phyloP scores from a whole-genome alignment of 805 yeast species.

The Vanderwaltozyma polyspora region DNA sequence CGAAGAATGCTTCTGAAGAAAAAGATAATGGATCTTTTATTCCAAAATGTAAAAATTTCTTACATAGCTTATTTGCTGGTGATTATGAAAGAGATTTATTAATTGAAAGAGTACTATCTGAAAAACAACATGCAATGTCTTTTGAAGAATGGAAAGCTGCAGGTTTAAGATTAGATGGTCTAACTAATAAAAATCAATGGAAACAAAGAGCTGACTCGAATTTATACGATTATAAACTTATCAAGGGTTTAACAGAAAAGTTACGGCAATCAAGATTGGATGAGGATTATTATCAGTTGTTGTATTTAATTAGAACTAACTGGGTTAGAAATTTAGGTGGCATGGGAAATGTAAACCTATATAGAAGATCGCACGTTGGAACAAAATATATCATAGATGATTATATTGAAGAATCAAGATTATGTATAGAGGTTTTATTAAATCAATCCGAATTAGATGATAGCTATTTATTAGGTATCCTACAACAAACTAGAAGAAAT shows the following conservation, averaged over 20 bases:
- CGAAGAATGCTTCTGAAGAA: neutral
- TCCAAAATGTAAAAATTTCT: conserved; percentile 2
- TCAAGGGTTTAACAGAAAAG: conserved; percentile 40
- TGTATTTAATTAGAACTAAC: conserved; percentile 72
- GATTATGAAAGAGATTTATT: conserved; percentile 27
- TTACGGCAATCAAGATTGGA: conserved; percentile 48
- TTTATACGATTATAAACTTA: conserved; percentile 59
- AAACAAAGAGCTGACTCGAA: conserved; percentile 47
- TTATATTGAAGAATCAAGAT: conserved; percentile 64
- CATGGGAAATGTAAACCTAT: conserved; percentile 71
- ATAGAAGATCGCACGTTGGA: conserved; percentile 69
- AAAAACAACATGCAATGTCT: conserved; percentile 38
- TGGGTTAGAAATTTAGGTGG: conserved; percentile 79
- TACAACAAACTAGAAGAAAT: conserved; percentile 76
- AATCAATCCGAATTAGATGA: conserved; percentile 43
- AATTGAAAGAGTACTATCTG: conserved; percentile 26
- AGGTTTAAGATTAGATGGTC: conserved; percentile 50
- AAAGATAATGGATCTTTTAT: neutral
- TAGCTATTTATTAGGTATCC: conserved; percentile 57
- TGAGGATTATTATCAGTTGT: conserved; percentile 47
- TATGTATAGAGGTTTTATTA: conserved; percentile 24
- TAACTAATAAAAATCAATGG: conserved; percentile 63
- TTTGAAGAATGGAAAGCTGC: conserved; percentile 57
- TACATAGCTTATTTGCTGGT: conserved; percentile 1
- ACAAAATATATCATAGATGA: conserved; percentile 76